Percentiles rank a stretch among this genome's conserved stretches.
These are phyloP conservation scores for Papiliotrema fonsecae DNA, from an alignment of 1,284 basidiomycete species.

Conservation along the genomic window DNA sequence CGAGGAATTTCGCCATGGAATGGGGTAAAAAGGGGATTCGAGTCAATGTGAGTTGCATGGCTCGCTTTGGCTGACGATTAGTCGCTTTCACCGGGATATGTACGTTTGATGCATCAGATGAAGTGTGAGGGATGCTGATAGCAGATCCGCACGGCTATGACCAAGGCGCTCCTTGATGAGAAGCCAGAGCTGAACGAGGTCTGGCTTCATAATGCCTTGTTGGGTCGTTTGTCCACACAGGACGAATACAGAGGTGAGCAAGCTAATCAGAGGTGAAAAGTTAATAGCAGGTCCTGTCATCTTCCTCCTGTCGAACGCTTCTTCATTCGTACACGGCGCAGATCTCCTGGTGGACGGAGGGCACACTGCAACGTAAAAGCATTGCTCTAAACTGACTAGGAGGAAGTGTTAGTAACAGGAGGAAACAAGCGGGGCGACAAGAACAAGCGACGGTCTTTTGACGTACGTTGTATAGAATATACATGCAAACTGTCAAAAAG, in stretches of 20 bases:
- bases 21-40: constrained; percentile 65
- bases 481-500: too few relatives aligned
- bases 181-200: constrained; percentile 28
- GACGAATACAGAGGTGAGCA: constrained; percentile 33
- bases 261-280: background rate
- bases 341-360: constrained; percentile 42
- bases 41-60: constrained; percentile 48
- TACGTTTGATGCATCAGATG: constrained; percentile 5
- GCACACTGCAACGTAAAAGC: constrained; percentile 39
- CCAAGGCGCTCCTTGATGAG: constrained; percentile 26
- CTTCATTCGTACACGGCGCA: constrained; percentile 40
- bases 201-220: constrained; percentile 26
- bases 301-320: constrained; percentile 47
- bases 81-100: constrained; percentile 32
- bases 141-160: constrained; percentile 60
- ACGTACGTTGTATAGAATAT: too few relatives aligned
- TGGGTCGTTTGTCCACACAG: constrained; percentile 26
- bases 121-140: background rate
- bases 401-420: too few relatives aligned
- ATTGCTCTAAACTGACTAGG: too few relatives aligned
- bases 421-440: too few relatives aligned
- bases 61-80: constrained; percentile 10
- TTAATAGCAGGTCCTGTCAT: constrained; percentile 27
- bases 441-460: too few relatives aligned
- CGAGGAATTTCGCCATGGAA: constrained; percentile 74